Base-by-base conservation (phyloP, 192 early-diverging fungal species). In the Coemansia sp. region DNA sequence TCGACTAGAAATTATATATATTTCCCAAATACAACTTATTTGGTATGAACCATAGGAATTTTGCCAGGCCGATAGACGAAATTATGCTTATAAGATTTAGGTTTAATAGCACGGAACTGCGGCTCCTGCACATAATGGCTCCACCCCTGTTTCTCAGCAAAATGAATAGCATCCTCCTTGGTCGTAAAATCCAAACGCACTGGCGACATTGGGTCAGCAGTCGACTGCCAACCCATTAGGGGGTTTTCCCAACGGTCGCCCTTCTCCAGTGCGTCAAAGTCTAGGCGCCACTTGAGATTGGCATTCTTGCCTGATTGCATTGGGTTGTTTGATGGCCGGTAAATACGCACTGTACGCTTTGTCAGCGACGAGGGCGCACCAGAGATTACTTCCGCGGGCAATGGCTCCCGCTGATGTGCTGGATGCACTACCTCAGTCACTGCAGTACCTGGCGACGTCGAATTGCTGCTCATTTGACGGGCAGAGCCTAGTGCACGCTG, bases 121-220 rank as follows among this genome's bases (percentile, higher is more conserved):
- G 95, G 95, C 74, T 97, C 93, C 75, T 97, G 92, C 24, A 98
- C 90, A 85, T 89, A 91, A 80, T 94, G 94, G 41, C 90, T 90
- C 90, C 95, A 98, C 4, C 96, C 96, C 84, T 97, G 95, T 66
- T 93, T 92, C 78, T 97, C 94, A n/a, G 95, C 97, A 87, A 99
- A 99, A 43, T 87, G 77, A 65, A 97, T 87, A 34, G 97, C 96
- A 42, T 93, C 93, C 72, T 99, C 95, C 81, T 93, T 95, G 36
- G 86, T 80, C 22, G 72, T 51, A 80, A 99, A 99, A 77, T 95
- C 93, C 82, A 97, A 83, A 13, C 80, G 76, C 44, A 96, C 79
- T 15, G 92, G 92, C 78, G 95, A 88, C 80, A 93, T 87, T 42
- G 90, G 84, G 79, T 99, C 97, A 49, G 92, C 87, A 63, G 93